A percentile compares a stretch with the other conserved stretches of the same genome.
Conservation (phyloP, 1,139 yeast species). For the Zygosaccharomyces sapae region DNA sequence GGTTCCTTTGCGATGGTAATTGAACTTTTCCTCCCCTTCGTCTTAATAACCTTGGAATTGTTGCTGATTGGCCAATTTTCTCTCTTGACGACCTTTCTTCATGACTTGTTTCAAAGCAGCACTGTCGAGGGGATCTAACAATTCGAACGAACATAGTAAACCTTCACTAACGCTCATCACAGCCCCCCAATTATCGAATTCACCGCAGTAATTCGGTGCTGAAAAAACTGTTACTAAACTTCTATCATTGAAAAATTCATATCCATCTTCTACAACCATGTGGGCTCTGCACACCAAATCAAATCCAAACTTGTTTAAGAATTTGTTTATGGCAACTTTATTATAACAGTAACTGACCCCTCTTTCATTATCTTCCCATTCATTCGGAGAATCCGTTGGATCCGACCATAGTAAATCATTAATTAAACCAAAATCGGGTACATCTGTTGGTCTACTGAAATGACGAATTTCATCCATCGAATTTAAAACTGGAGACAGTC, state of each 20-base stretch:
- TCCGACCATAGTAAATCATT: constrained; percentile 95
- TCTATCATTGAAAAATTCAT: constrained; percentile 91
- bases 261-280: constrained; percentile 98
- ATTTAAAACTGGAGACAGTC: constrained; percentile 84
- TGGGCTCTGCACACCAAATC: constrained; percentile 96
- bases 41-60: constrained; percentile 16
- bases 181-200: constrained; percentile 98
- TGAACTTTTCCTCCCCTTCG: neutral
- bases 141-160: constrained; percentile 83
- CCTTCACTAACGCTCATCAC: constrained; percentile 97
- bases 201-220: constrained; percentile 98
- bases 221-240: constrained; percentile 91
- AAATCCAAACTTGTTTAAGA: constrained; percentile 79
- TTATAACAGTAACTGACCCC: constrained; percentile 97
- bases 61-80: constrained; percentile 52
- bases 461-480: constrained; percentile 88
- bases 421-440: constrained; percentile 89
- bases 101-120: constrained; percentile 89
- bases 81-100: constrained; percentile 79
- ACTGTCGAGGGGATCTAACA: constrained; percentile 89
- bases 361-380: constrained; percentile 97
- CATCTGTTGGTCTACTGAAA: constrained; percentile 93
- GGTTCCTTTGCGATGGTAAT: constrained; percentile 1
- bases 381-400: constrained; percentile 90
- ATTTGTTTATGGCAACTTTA: constrained; percentile 88